These are phyloP conservation scores for Phytophthora constricta DNA, from an alignment of 352 stramenopile genomes.

Conservation along the genomic window DNA sequence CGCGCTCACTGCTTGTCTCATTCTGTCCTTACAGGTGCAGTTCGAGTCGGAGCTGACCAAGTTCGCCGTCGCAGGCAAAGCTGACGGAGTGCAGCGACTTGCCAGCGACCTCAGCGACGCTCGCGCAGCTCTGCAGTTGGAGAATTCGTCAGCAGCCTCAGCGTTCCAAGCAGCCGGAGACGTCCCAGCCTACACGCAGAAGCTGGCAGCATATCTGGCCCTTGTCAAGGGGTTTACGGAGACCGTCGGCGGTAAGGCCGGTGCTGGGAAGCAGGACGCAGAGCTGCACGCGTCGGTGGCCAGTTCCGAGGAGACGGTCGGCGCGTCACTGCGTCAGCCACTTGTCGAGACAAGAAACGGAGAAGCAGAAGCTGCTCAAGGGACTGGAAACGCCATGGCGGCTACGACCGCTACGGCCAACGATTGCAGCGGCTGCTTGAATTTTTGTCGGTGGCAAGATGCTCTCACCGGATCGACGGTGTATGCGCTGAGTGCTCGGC, in stretches of 20 bases:
- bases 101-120: conserved; percentile 46
- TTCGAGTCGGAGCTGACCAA: conserved; percentile 56
- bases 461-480: conserved; percentile 50
- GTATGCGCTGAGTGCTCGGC: conserved; percentile 55
- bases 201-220: conserved; percentile 53
- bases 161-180: conserved; percentile 34
- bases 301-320: conserved; percentile 8
- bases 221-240: conserved; percentile 65
- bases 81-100: conserved; percentile 45
- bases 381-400: background rate
- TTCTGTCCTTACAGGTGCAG: conserved; percentile 33
- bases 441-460: conserved; percentile 67
- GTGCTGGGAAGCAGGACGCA: background rate
- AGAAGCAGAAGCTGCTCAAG: background rate
- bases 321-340: conserved; percentile 40
- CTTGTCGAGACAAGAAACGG: conserved; percentile 36
- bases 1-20: background rate
- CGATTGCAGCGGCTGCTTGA: conserved; percentile 45
- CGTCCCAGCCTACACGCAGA: conserved; percentile 41
- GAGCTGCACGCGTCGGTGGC: conserved; percentile 13
- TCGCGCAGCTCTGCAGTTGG: conserved; percentile 23
- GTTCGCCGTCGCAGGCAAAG: conserved; percentile 36
- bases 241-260: background rate
- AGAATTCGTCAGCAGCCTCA: background rate
- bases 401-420: background rate